Evolutionary conservation across 2,329 filamentous ascomycete species (phyloP).

Genomic region (Ophiostoma perfectum): DNA sequence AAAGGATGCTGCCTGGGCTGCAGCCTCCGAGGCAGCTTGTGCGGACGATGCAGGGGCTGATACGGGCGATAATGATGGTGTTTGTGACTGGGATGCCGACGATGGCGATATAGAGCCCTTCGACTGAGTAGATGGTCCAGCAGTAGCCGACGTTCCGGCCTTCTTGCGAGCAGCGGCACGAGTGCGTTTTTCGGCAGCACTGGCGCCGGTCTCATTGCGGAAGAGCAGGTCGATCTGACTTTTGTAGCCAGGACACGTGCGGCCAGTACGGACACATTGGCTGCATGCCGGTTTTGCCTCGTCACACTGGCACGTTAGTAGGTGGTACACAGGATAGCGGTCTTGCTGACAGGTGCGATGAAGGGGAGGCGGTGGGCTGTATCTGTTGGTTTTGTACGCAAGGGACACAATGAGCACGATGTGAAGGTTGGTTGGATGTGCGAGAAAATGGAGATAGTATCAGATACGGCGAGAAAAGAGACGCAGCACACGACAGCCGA

Average conservation of each 20-base stretch:
- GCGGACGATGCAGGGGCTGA: slow-evolving; percentile 12
- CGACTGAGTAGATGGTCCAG: not conserved
- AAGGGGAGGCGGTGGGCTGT: too few relatives aligned
- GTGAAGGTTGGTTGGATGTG: not conserved
- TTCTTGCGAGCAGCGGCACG: slow-evolving; percentile 18
- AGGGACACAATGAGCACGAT: not conserved
- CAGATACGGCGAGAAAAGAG: not conserved
- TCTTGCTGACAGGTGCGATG: not conserved
- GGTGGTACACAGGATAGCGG: not conserved
- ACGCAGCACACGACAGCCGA: not conserved
- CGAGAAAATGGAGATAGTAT: not conserved
- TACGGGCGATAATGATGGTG: not conserved
- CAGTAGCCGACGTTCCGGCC: not conserved
- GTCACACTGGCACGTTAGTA: slow-evolving; percentile 49
- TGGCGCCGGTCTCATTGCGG: slow-evolving; percentile 62
- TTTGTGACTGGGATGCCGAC: not conserved
- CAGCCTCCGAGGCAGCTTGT: not conserved
- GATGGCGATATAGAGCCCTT: not conserved
- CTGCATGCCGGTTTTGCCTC: slow-evolving; percentile 61
- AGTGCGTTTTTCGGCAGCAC: slow-evolving; percentile 22
- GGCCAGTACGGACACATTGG: slow-evolving; percentile 59
- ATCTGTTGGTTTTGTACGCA: not conserved
- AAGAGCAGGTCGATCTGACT: slow-evolving; percentile 69
- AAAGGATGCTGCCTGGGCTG: not conserved
- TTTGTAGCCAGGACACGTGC: slow-evolving; percentile 61